These are phyloP conservation scores for Pyrus communis DNA, from an alignment of 306 rosid genomes.

Conservation along the genomic window DNA sequence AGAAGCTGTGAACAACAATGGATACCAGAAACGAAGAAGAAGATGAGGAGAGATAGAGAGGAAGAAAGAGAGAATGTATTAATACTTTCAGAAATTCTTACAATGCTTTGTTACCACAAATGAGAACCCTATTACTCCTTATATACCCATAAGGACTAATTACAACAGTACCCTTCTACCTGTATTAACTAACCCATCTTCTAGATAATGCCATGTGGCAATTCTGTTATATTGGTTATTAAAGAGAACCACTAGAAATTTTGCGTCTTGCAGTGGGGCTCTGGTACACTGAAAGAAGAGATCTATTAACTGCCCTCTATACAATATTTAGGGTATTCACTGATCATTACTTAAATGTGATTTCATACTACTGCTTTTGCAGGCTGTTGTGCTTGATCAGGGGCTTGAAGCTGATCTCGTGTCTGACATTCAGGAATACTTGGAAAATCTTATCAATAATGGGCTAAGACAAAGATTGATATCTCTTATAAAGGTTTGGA, in stretches of 20 bases:
- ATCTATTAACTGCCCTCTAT: constrained; percentile 75
- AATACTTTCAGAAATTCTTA: too few relatives aligned
- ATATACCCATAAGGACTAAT: too few relatives aligned
- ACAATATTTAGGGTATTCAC: constrained; percentile 68
- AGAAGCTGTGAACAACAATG: too few relatives aligned
- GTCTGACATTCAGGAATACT: constrained; percentile 70
- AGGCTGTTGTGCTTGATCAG: constrained; percentile 97
- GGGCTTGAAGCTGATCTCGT: constrained; percentile 72
- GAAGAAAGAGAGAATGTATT: too few relatives aligned
- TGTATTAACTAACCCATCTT: too few relatives aligned
- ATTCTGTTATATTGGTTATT: too few relatives aligned
- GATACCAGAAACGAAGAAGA: too few relatives aligned
- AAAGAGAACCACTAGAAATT: constrained; percentile 73
- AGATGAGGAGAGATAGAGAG: too few relatives aligned
- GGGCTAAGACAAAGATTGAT: constrained; percentile 83
- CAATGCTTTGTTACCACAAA: too few relatives aligned
- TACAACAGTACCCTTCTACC: too few relatives aligned
- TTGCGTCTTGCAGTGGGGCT: constrained; percentile 83
- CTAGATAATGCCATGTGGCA: too few relatives aligned
- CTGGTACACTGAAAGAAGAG: constrained; percentile 95
- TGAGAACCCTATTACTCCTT: too few relatives aligned
- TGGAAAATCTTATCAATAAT: constrained; percentile 71
- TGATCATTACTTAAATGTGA: constrained; percentile 3
- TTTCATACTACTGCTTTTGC: constrained; percentile 19
- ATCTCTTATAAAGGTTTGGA: constrained; percentile 76